phyloP scores from a whole-genome alignment of 371 early-diverging fungal species.

The Synchytrium microbalum region DNA sequence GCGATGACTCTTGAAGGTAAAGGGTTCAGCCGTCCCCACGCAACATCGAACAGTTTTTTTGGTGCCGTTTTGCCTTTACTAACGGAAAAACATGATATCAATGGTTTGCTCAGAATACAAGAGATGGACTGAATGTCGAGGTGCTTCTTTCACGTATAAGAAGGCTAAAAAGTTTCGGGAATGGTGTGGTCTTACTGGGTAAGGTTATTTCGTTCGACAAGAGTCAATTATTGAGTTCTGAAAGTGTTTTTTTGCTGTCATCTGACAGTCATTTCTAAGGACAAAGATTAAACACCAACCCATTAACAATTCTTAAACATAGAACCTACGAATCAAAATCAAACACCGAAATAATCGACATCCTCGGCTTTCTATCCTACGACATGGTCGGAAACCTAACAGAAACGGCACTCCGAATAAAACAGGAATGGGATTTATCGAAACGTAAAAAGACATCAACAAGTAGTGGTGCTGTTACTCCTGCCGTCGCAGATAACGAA shows the following conservation, averaged over 20 bases:
- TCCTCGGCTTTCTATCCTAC: constrained; percentile 91
- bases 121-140: constrained; percentile 95
- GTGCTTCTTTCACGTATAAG: constrained; percentile 94
- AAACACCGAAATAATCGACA: constrained; percentile 91
- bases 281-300: not conserved
- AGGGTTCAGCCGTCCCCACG: no score
- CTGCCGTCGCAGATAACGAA: constrained; percentile 10
- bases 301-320: not conserved
- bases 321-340: constrained; percentile 68
- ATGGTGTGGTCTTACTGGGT: constrained; percentile 85
- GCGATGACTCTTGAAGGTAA: constrained; percentile 95
- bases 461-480: no score
- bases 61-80: no score
- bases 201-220: constrained; percentile 30
- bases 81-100: no score
- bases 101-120: no score
- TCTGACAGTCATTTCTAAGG: no score
- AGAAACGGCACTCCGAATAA: constrained; percentile 74
- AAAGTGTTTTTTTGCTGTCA: no score
- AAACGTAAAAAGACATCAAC: constrained; percentile 6
- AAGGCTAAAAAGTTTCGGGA: constrained; percentile 92
- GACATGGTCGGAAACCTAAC: constrained; percentile 94
- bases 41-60: no score
- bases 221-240: not conserved
- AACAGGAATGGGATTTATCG: constrained; percentile 45